Evolutionary conservation across 2,329 filamentous ascomycete genomes (phyloP).

Genomic region (Cladosporium sp.): DNA sequence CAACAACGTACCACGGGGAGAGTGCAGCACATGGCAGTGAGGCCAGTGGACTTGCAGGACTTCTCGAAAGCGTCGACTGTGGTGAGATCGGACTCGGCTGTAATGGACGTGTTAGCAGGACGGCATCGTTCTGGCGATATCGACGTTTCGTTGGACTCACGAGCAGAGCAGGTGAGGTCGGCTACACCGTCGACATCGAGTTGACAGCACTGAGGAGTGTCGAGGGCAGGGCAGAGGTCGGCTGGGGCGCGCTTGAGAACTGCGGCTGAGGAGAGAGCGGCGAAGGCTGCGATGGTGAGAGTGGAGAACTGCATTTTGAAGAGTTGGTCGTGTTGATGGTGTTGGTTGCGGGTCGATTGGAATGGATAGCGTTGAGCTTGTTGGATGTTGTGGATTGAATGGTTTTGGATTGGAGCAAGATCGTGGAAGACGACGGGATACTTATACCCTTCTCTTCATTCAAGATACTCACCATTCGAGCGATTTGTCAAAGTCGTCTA

Average conservation of each 20-base stretch:
- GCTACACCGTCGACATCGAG: slow-evolving; percentile 24
- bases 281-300: slow-evolving; percentile 24
- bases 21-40: slow-evolving; percentile 27
- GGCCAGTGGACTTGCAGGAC: slow-evolving; percentile 23
- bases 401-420: not conserved
- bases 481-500: not conserved
- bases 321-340: slow-evolving; percentile 1
- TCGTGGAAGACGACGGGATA: not conserved
- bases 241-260: slow-evolving; percentile 13
- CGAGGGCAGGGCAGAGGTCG: slow-evolving; percentile 25
- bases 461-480: not conserved
- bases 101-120: not conserved
- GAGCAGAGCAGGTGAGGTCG: slow-evolving; percentile 24
- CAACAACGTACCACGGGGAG: slow-evolving; percentile 24
- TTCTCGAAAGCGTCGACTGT: slow-evolving; percentile 20
- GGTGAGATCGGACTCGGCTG: slow-evolving; percentile 20
- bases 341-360: not conserved
- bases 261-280: slow-evolving; percentile 22
- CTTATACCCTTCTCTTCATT: slow-evolving; percentile 9
- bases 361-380: not conserved
- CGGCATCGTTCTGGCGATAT: not conserved
- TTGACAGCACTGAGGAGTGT: slow-evolving; percentile 28
- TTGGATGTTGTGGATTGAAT: slow-evolving; percentile 6
- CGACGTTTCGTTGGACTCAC: slow-evolving; percentile 10
- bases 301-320: slow-evolving; percentile 27